Percentiles rank a stretch among this genome's conserved stretches.
These are phyloP conservation scores for Coelastrella sp. DNA, from an alignment of 139 green algal species.

Conservation along the genomic window DNA sequence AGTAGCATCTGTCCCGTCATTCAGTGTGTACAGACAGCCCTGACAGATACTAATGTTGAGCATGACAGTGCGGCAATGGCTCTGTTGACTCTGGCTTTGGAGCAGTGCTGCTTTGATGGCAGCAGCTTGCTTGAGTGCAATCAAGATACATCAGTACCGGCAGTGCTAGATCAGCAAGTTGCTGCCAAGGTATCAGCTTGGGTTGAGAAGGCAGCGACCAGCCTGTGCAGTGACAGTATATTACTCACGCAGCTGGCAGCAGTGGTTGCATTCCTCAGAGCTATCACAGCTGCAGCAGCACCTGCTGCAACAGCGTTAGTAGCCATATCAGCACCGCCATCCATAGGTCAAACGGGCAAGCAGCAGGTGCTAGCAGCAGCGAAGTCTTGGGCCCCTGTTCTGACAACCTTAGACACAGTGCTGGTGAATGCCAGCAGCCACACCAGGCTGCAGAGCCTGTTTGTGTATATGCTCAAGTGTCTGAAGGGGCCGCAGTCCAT, in stretches of 20 bases:
- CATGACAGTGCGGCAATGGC: neutral
- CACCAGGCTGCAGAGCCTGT: neutral
- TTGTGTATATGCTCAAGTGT: slow-evolving; percentile 8
- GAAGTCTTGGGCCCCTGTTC: neutral
- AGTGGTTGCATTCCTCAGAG: slow-evolving; percentile 1
- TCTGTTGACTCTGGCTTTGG: neutral
- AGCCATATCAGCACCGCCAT: neutral
- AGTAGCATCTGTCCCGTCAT: neutral
- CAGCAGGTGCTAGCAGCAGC: neutral
- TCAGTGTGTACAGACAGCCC: neutral
- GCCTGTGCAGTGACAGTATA: neutral
- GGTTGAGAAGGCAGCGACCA: neutral
- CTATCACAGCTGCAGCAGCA: neutral
- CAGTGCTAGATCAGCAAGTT: neutral
- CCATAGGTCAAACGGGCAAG: neutral
- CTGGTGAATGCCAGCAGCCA: neutral
- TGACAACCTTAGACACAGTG: neutral
- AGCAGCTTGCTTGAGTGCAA: no score
- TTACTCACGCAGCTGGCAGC: neutral
- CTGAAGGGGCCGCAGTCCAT: neutral
- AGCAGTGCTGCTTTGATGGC: neutral
- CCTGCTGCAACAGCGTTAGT: neutral
- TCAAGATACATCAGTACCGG: neutral
- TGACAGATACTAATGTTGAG: neutral
- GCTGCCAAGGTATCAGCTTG: neutral